These are phyloP conservation scores for Salix brachista DNA, from an alignment of 345 rosid species.

Conservation along the genomic window DNA sequence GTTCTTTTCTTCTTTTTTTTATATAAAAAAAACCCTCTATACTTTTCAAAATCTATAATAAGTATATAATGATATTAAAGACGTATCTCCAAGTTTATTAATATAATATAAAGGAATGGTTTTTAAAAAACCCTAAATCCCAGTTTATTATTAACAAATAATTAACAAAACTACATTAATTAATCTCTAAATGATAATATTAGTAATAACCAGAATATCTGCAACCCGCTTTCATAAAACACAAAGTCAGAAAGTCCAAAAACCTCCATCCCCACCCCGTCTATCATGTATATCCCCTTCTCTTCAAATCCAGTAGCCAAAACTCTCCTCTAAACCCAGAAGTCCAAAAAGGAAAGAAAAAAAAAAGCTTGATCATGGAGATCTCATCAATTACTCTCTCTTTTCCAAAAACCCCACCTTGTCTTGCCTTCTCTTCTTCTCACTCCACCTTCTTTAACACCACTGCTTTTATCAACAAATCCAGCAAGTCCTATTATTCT, in stretches of 20 bases:
- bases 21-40: no score
- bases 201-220: background rate
- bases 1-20: no score
- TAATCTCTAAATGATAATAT: no score
- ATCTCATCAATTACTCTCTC: conserved; percentile 52
- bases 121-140: no score
- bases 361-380: conserved; percentile 41
- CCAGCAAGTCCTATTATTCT: conserved; percentile 20
- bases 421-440: conserved; percentile 49
- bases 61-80: no score
- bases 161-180: no score
- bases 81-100: no score
- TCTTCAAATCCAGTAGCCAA: background rate
- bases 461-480: conserved; percentile 7
- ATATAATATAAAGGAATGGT: no score
- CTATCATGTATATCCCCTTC: conserved; percentile 8
- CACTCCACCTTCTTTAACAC: conserved; percentile 42
- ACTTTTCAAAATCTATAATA: no score
- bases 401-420: conserved; percentile 24
- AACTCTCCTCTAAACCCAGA: conserved; percentile 8
- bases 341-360: conserved; percentile 5
- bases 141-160: no score
- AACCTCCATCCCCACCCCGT: background rate
- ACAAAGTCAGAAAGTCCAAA: background rate
- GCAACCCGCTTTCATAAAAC: background rate